These are phyloP conservation scores for Aristolochia fimbriata DNA, from an alignment of 164 flowering plant species.

Conservation along the genomic window DNA sequence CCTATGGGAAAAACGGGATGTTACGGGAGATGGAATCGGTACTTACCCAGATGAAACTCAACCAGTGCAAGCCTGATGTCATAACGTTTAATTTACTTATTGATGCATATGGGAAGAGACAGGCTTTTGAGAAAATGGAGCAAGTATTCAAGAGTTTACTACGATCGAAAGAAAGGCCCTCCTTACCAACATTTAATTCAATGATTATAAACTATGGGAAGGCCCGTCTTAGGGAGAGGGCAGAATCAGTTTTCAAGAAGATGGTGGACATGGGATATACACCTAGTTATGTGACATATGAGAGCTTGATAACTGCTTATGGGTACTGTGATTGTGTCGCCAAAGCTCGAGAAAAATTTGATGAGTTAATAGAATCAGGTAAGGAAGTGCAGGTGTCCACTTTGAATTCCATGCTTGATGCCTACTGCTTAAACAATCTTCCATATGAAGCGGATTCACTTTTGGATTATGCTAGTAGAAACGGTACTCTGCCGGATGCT, in stretches of 20 bases:
- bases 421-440: slow-evolving; percentile 68
- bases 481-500: slow-evolving; percentile 35
- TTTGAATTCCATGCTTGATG: slow-evolving; percentile 84
- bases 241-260: slow-evolving; percentile 45
- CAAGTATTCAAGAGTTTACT: slow-evolving; percentile 76
- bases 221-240: slow-evolving; percentile 74
- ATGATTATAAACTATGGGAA: slow-evolving; percentile 92
- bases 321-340: slow-evolving; percentile 75
- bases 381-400: slow-evolving; percentile 63
- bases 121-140: slow-evolving; percentile 89
- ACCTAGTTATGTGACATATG: slow-evolving; percentile 76
- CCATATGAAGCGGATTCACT: slow-evolving; percentile 63
- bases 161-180: slow-evolving; percentile 73
- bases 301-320: slow-evolving; percentile 67
- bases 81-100: slow-evolving; percentile 82
- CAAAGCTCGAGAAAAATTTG: slow-evolving; percentile 64
- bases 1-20: slow-evolving; percentile 89
- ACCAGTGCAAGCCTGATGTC: slow-evolving; percentile 68
- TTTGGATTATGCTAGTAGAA: slow-evolving; percentile 31
- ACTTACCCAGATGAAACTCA: slow-evolving; percentile 68
- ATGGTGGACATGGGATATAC: slow-evolving; percentile 53
- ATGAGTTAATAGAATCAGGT: slow-evolving; percentile 35
- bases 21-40: slow-evolving; percentile 78
- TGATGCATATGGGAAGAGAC: slow-evolving; percentile 88
- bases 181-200: slow-evolving; percentile 86